Percentiles rank a stretch among this genome's conserved stretches.
These are phyloP conservation scores for Microsporum ferrugineum DNA, from an alignment of 2,329 filamentous ascomycete genomes.

Conservation along the genomic window DNA sequence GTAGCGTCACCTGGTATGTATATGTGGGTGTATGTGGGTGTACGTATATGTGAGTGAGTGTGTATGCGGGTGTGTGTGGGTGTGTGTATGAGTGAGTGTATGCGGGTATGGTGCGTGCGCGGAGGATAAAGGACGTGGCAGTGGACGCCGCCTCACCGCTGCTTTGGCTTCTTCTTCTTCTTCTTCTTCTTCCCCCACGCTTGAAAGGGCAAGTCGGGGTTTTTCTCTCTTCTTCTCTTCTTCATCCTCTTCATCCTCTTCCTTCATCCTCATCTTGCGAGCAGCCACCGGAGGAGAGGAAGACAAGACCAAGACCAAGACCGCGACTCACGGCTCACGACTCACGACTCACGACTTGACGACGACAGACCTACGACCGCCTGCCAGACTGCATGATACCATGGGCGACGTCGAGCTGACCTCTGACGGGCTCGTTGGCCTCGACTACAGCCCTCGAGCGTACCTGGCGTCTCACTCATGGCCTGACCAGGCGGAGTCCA, in stretches of 20 bases:
- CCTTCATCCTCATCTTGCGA: background rate
- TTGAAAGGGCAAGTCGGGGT: background rate
- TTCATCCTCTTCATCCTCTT: background rate
- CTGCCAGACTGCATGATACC: constrained; percentile 14
- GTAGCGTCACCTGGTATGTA: background rate
- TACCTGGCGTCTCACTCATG: constrained; percentile 21
- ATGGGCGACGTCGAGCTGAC: constrained; percentile 38
- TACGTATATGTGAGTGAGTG: too few species aligned
- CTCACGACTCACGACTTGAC: background rate
- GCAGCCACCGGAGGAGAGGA: background rate
- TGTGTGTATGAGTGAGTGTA: too few species aligned
- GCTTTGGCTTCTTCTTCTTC: background rate
- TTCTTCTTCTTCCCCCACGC: background rate
- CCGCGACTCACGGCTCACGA: background rate
- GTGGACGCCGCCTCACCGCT: background rate
- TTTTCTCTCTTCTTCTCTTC: background rate
- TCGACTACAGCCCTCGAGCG: constrained; percentile 38
- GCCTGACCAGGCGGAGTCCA: background rate
- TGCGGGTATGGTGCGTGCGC: too few species aligned
- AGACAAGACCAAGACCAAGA: background rate
- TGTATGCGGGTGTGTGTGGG: too few species aligned
- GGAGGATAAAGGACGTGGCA: background rate
- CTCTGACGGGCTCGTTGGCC: constrained; percentile 35
- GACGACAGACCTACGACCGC: background rate
- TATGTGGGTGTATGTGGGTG: too few species aligned